These are phyloP conservation scores for Leccinum boreale DNA, from an alignment of 768 basidiomycete genomes.

Conservation along the genomic window DNA sequence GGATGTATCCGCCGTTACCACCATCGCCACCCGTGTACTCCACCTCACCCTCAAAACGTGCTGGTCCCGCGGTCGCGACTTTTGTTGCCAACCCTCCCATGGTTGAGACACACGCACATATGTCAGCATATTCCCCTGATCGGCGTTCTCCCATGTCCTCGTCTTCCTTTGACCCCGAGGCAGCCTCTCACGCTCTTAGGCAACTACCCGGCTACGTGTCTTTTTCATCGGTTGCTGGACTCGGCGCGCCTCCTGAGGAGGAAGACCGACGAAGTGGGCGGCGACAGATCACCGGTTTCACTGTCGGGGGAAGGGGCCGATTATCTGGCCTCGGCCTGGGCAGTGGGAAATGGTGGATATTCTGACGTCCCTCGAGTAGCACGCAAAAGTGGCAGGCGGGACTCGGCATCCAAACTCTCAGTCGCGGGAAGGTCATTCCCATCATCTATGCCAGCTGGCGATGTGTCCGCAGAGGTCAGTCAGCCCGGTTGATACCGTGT, in stretches of 20 bases:
- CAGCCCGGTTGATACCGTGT: slow-evolving; percentile 10
- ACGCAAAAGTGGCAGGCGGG: slow-evolving; percentile 3
- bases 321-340: slow-evolving; percentile 26
- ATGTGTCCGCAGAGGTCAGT: slow-evolving; percentile 22
- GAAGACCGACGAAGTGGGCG: slow-evolving; percentile 33
- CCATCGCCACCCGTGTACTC: slow-evolving; percentile 29
- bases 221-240: slow-evolving; percentile 65
- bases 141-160: slow-evolving; percentile 14
- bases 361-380: slow-evolving; percentile 8
- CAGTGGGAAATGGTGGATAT: slow-evolving; percentile 33
- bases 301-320: slow-evolving; percentile 19
- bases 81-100: slow-evolving; percentile 20
- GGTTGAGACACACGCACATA: slow-evolving; percentile 10
- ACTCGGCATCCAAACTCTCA: slow-evolving; percentile 6
- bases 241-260: slow-evolving; percentile 55
- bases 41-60: slow-evolving; percentile 28
- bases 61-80: slow-evolving; percentile 21
- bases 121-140: slow-evolving; percentile 7
- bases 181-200: slow-evolving; percentile 55
- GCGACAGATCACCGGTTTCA: slow-evolving; percentile 15
- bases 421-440: background rate
- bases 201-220: slow-evolving; percentile 62
- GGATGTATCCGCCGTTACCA: slow-evolving; percentile 28
- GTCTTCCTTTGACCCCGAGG: slow-evolving; percentile 59
- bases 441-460: background rate